phyloP scores from a whole-genome alignment of 768 basidiomycete species.

The Suillus cothurnatus region DNA sequence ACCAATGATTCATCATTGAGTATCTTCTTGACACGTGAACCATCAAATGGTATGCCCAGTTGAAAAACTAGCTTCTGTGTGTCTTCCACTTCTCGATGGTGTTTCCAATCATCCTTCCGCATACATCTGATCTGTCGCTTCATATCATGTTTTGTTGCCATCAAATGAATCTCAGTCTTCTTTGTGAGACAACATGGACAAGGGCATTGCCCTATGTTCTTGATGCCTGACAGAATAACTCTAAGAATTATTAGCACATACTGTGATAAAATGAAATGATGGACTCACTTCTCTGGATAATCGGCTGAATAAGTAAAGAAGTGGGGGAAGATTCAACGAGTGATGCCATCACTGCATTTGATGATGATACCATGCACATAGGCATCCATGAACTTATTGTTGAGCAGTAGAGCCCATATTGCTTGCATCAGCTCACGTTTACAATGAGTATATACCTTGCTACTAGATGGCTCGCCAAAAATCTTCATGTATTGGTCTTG shows the following conservation, averaged over 20 bases:
- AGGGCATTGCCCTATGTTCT: constrained; percentile 21
- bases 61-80: constrained; percentile 11
- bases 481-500: constrained; percentile 1
- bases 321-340: neutral
- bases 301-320: constrained; percentile 1
- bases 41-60: neutral
- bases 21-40: neutral
- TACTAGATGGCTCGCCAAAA: constrained; percentile 17
- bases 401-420: too few species aligned
- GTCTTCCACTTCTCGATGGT: constrained; percentile 12
- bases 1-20: constrained; percentile 5
- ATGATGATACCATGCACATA: too few species aligned
- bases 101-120: constrained; percentile 12
- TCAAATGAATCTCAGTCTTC: too few species aligned
- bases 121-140: neutral
- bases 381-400: too few species aligned
- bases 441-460: too few species aligned
- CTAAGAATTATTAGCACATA: neutral
- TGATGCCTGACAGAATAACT: constrained; percentile 24
- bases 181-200: too few species aligned
- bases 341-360: constrained; percentile 13
- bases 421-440: too few species aligned
- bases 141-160: constrained; percentile 14
- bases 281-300: too few species aligned
- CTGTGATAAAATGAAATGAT: too few species aligned